phyloP scores from a whole-genome alignment of 192 early-diverging fungal genomes.

The Coemansia sp. region DNA sequence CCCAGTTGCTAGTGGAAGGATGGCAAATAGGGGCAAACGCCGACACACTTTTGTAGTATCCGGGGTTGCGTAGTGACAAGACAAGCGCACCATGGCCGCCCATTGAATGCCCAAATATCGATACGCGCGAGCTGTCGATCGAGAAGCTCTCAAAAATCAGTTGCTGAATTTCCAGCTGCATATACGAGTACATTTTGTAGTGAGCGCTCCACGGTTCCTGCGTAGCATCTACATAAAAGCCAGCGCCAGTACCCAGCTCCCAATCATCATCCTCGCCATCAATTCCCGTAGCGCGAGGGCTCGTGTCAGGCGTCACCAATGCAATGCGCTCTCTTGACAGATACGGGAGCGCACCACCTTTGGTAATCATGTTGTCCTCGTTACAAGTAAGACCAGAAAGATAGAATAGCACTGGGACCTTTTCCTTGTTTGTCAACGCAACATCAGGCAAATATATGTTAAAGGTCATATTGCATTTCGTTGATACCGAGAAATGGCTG shows the following conservation, averaged over 20 bases:
- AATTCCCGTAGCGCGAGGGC: slow-evolving; percentile 68
- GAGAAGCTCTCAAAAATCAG: slow-evolving; percentile 57
- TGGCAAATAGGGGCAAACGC: slow-evolving; percentile 84
- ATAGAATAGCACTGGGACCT: slow-evolving; percentile 60
- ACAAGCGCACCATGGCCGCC: slow-evolving; percentile 89
- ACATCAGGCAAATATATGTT: slow-evolving; percentile 69
- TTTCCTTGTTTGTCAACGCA: slow-evolving; percentile 19
- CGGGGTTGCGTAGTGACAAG: slow-evolving; percentile 68
- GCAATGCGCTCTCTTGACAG: slow-evolving; percentile 69
- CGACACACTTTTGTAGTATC: slow-evolving; percentile 67
- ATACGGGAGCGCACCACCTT: slow-evolving; percentile 67
- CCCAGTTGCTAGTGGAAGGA: slow-evolving; percentile 71
- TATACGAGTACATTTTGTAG: slow-evolving; percentile 85
- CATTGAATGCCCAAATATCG: slow-evolving; percentile 73
- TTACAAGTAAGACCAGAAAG: slow-evolving; percentile 81
- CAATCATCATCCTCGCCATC: slow-evolving; percentile 68
- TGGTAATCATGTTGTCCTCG: slow-evolving; percentile 88
- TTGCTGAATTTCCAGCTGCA: slow-evolving; percentile 68
- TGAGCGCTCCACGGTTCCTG: slow-evolving; percentile 66
- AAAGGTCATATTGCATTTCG: slow-evolving; percentile 73
- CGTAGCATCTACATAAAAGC: slow-evolving; percentile 77
- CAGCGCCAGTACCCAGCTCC: slow-evolving; percentile 53
- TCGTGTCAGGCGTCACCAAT: slow-evolving; percentile 82
- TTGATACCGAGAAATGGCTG: slow-evolving; percentile 59
- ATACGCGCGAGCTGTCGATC: slow-evolving; percentile 61